Percentiles rank a stretch among this genome's conserved stretches.
phyloP scores from a whole-genome alignment of 495 filamentous ascomycete genomes.

The Zalerion maritima region DNA sequence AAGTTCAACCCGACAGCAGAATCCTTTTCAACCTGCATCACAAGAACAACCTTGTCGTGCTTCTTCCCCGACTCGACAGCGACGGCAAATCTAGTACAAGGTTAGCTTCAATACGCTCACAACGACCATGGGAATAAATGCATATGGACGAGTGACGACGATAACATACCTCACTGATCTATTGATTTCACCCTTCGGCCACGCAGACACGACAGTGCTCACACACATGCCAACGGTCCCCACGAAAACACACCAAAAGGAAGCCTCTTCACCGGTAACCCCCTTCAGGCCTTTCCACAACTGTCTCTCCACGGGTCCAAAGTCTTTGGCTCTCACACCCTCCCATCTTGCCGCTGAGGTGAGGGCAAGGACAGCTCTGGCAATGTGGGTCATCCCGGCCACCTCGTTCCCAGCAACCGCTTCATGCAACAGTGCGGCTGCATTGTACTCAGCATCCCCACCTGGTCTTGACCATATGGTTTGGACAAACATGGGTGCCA shows the following conservation, averaged over 20 bases:
- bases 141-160: no score
- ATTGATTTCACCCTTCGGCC: conserved; percentile 4
- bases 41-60: no score
- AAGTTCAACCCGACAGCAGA: no score
- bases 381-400: conserved; percentile 59
- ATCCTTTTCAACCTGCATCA: no score
- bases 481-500: conserved; percentile 24
- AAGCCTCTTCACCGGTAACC: conserved; percentile 8
- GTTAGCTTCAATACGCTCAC: no score
- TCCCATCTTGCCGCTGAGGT: conserved; percentile 68
- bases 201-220: conserved; percentile 6
- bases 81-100: no score
- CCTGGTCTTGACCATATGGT: conserved; percentile 34
- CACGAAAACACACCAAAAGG: conserved; percentile 15
- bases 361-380: conserved; percentile 56
- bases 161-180: no score
- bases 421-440: conserved; percentile 54
- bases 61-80: no score
- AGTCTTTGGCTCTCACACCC: no score
- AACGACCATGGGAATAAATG: no score
- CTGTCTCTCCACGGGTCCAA: conserved; percentile 34
- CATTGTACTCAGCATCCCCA: conserved; percentile 31
- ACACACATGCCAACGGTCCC: conserved; percentile 8
- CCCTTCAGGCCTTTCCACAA: conserved; percentile 23
- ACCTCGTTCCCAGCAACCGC: conserved; percentile 54